These are phyloP conservation scores for Cucumis hystrix DNA, from an alignment of 306 rosid species.

Conservation along the genomic window DNA sequence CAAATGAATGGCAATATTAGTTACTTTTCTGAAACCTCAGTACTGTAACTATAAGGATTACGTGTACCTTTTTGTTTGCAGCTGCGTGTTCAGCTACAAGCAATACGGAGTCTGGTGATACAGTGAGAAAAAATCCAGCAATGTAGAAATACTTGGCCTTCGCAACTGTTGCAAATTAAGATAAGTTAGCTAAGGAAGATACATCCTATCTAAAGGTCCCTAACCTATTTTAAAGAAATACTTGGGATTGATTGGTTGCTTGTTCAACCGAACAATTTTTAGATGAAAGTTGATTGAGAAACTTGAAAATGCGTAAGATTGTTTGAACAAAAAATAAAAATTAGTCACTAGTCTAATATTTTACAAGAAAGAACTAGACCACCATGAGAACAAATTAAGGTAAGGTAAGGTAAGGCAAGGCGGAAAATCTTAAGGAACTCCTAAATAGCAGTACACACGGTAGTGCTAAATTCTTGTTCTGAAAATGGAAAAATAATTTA, in stretches of 20 bases:
- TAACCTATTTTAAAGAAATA: not conserved
- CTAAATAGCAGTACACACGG: not conserved
- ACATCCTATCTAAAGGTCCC: not conserved
- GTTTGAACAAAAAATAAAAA: not conserved
- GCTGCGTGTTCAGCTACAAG: constrained; percentile 93
- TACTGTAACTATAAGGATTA: not conserved
- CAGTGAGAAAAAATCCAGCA: constrained; percentile 95
- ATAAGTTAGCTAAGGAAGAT: not conserved
- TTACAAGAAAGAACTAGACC: not conserved
- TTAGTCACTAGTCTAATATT: not conserved
- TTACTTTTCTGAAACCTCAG: not conserved
- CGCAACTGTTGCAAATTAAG: constrained; percentile 36
- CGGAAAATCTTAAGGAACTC: not conserved
- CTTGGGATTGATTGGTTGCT: not conserved
- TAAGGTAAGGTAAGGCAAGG: not conserved
- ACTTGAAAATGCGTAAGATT: not conserved
- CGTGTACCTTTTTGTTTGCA: constrained; percentile 58
- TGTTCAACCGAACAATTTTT: not conserved
- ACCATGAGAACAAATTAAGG: not conserved
- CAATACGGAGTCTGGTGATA: constrained; percentile 81
- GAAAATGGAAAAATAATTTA: not conserved
- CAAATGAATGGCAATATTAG: constrained; percentile 4
- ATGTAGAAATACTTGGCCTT: constrained; percentile 87
- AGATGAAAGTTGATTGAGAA: not conserved
- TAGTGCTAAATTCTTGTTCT: not conserved